Evolutionary conservation across 352 stramenopile genomes (phyloP), one percentile per base, ranked within the genome.

Genomic region (Globisporangium uncinulatum): DNA sequence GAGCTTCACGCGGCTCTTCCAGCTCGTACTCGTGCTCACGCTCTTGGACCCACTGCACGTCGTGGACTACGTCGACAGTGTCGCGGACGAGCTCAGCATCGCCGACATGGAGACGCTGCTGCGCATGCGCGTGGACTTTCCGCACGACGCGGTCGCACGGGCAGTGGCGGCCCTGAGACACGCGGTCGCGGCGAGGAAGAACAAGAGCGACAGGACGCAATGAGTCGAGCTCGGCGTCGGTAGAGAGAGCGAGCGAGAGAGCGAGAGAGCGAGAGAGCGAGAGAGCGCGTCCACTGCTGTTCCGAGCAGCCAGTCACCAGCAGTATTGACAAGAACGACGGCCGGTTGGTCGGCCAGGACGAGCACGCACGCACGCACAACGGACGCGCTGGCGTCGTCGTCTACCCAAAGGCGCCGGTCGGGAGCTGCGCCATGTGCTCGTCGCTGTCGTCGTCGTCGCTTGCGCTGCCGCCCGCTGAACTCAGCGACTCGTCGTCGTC

Each of bases 11-110:
- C 69, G 82, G 37, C 68, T 92, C 2, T 90, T 92, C 57, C 80
- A 94, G 59, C 46, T 92, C 37, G 76, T 86, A 43, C 80, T 92
- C 10, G 71, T 94, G 21, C 63, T 94, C 39, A 94, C 92, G 58
- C 59, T 94, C n/a, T 71, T 87, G 67, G 73, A 89, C 45, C 82
- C 84, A 5, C 66, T 47, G 15, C 80, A 94, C 56, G 70, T 94
- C 4, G 52, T 87, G 17, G 81, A 90, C 52, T 92, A 89, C 57
- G 57, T 79, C 4, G 62, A 75, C 36, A 80, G 67, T 36, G 68
- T 90, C 39, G 69, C 59, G 14, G 54, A 74, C 10, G 75, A 86
- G 32, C 53, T 92, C 7, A 76, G 62, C 11, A 11, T 70, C 8
- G 50, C 70, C 11, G 78, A 79, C 42, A 84, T 93, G 36, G 70